Percentiles rank a stretch among this genome's conserved stretches.
Conservation (phyloP, 2,329 filamentous ascomycete genomes). For the Diaporthe sp. region DNA sequence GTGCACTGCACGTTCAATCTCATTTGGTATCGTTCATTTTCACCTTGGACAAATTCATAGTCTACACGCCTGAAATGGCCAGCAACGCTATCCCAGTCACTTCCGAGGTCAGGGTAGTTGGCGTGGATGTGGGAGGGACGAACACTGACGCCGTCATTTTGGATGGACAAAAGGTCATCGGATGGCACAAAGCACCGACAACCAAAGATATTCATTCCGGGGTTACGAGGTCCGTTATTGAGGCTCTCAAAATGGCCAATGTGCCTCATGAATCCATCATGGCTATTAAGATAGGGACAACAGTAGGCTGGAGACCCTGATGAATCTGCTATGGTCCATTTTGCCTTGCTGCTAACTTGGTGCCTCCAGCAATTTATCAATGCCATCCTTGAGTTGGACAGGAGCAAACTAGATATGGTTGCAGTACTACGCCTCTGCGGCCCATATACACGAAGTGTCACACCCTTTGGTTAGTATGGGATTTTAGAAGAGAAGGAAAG, state of each 20-base stretch:
- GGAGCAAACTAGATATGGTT: not conserved
- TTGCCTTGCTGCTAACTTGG: not conserved
- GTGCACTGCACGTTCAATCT: too few species aligned
- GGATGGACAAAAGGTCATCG: not conserved
- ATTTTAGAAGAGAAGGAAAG: not conserved
- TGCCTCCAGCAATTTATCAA: conserved; percentile 1
- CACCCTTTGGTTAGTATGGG: not conserved
- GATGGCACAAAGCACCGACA: conserved; percentile 16
- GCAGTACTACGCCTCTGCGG: conserved; percentile 13
- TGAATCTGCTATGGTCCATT: fast-evolving
- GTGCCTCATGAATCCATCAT: not conserved
- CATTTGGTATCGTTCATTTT: not conserved
- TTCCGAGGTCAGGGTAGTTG: not conserved
- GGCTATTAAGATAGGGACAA: conserved; percentile 26
- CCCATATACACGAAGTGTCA: conserved; percentile 8
- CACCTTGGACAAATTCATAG: not conserved
- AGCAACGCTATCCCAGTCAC: not conserved
- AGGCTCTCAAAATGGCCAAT: conserved; percentile 2
- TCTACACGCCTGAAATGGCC: not conserved
- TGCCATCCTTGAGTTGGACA: not conserved
- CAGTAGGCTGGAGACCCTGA: not conserved
- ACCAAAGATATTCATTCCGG: conserved; percentile 12
- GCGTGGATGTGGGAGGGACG: conserved; percentile 13
- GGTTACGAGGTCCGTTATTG: not conserved
- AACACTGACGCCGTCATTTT: conserved; percentile 11